Conservation (phyloP, 163 green algal genomes). For the Scenedesmus sp. region DNA sequence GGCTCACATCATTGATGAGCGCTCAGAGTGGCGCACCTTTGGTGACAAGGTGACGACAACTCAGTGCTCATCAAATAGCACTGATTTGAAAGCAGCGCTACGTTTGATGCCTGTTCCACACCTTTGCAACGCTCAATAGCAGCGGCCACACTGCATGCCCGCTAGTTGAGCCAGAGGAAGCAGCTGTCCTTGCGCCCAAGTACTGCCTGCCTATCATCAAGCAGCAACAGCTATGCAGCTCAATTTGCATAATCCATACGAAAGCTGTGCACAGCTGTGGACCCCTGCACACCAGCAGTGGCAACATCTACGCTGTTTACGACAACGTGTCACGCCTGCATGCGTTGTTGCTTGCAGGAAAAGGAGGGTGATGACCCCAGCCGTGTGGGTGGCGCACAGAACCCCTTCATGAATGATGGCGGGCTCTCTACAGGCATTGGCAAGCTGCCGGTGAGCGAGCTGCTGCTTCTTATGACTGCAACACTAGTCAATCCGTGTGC, state of each 20-base stretch:
- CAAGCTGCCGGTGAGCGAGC: conserved; percentile 51
- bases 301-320: neutral
- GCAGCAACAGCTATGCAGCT: neutral
- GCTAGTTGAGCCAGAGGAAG: neutral
- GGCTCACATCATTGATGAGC: conserved; percentile 93
- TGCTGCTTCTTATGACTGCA: neutral
- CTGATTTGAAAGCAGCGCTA: neutral
- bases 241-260: neutral
- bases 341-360: conserved; percentile 70
- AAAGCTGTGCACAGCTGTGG: neutral
- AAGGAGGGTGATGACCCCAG: conserved; percentile 87
- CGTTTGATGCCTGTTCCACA: neutral
- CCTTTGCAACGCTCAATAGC: neutral
- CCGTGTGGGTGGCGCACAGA: conserved; percentile 88
- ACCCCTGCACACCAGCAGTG: too few species aligned
- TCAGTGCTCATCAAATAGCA: neutral
- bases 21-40: conserved; percentile 97
- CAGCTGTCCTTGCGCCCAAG: neutral
- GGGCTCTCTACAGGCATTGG: conserved; percentile 82
- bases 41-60: conserved; percentile 70
- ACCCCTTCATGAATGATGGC: conserved; percentile 78
- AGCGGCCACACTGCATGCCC: neutral
- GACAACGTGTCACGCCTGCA: neutral
- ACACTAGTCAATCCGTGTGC: neutral
- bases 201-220: neutral